Conservation (phyloP, 257 asterid genomes). For the Primulina tabacum region DNA sequence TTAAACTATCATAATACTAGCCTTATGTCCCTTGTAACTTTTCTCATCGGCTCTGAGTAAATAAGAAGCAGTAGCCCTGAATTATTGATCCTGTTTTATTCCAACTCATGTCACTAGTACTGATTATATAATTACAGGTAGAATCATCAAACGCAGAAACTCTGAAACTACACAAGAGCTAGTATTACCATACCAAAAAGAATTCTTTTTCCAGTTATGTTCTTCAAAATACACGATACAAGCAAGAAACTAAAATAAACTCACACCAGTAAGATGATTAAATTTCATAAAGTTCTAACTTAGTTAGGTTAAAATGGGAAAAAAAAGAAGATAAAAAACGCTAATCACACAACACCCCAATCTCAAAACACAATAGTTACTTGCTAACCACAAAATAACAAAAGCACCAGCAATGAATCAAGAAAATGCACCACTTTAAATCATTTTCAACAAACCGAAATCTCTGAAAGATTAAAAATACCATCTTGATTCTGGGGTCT, state of each 20-base stretch:
- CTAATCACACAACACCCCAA: neutral
- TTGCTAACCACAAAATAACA: neutral
- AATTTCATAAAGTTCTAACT: neutral
- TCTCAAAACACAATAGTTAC: neutral
- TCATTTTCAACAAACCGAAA: neutral
- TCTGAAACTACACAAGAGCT: neutral
- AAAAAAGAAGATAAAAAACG: neutral
- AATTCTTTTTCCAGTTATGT: neutral
- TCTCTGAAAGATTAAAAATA: slow-evolving; percentile 26
- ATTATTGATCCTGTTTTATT: neutral
- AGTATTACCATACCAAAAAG: neutral
- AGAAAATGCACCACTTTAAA: slow-evolving; percentile 15
- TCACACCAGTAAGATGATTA: neutral
- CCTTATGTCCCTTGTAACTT: neutral
- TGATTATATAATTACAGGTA: neutral
- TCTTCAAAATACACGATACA: neutral
- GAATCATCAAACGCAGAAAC: neutral
- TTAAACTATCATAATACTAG: neutral
- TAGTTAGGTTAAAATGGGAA: neutral
- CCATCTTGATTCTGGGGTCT: slow-evolving; percentile 93
- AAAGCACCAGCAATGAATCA: neutral
- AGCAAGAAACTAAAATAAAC: slow-evolving; percentile 11
- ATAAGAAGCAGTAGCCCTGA: neutral
- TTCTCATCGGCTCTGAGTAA: neutral
- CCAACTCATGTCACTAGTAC: neutral